Evolutionary conservation across 192 early-diverging fungal species (phyloP).

Genomic region (Coemansia sp.): DNA sequence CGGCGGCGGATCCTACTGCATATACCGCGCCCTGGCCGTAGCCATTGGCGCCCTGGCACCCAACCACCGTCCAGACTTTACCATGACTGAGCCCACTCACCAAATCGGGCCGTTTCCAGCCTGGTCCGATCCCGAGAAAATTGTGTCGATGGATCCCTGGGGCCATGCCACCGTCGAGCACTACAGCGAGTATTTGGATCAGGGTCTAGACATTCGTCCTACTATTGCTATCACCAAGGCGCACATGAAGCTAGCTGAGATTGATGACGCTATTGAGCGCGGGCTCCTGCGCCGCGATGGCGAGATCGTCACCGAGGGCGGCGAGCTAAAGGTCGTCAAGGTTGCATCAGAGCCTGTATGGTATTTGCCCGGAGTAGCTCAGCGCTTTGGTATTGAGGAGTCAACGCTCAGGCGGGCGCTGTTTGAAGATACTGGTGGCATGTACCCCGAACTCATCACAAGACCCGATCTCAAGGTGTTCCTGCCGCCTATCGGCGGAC

Average conservation of each 20-base stretch:
- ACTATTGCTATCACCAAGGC: constrained; percentile 91
- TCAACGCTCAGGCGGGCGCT: constrained; percentile 76
- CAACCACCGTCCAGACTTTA: constrained; percentile 83
- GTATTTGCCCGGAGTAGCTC: constrained; percentile 90
- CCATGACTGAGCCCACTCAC: constrained; percentile 83
- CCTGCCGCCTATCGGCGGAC: constrained; percentile 88
- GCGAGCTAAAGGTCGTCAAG: constrained; percentile 86
- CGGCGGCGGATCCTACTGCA: constrained; percentile 86
- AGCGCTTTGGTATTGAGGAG: constrained; percentile 84
- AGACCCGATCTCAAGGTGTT: constrained; percentile 92
- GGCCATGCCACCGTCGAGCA: constrained; percentile 73
- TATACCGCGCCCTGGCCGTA: constrained; percentile 88
- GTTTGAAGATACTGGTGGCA: constrained; percentile 90
- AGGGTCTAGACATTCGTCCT: constrained; percentile 81
- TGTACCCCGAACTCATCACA: constrained; percentile 94
- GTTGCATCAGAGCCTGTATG: constrained; percentile 95
- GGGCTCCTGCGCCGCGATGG: constrained; percentile 75
- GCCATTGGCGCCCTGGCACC: constrained; percentile 83
- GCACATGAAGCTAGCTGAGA: constrained; percentile 93
- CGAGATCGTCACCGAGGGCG: constrained; percentile 72
- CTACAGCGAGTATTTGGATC: constrained; percentile 60
- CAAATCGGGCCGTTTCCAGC: constrained; percentile 73
- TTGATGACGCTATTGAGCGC: constrained; percentile 67
- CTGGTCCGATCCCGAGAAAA: constrained; percentile 83
- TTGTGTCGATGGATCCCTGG: constrained; percentile 93